These are phyloP conservation scores for Plasmopara halstedii DNA, from an alignment of 352 stramenopile species.

Conservation along the genomic window DNA sequence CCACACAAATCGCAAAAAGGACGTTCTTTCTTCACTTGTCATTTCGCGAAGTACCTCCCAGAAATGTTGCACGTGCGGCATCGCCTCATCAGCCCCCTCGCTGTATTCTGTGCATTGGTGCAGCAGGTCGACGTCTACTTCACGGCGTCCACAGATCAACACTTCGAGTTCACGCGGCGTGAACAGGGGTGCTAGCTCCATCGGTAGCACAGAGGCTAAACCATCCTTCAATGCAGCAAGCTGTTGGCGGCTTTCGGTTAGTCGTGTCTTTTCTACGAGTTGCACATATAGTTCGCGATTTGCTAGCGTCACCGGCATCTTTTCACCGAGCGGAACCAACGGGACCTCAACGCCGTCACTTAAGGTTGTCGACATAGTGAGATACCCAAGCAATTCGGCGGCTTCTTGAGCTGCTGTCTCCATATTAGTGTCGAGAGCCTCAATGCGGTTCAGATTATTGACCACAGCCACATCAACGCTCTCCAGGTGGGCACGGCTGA, in stretches of 20 bases:
- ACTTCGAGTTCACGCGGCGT: conserved; percentile 94
- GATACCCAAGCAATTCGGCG: conserved; percentile 54
- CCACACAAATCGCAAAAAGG: conserved; percentile 98
- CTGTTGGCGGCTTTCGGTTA: conserved; percentile 78
- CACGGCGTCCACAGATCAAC: conserved; percentile 92
- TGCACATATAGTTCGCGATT: conserved; percentile 60
- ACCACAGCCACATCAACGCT: conserved; percentile 66
- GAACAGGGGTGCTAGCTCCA: conserved; percentile 95
- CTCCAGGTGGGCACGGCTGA: conserved; percentile 68
- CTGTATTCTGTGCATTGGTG: conserved; percentile 96
- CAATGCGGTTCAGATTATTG: conserved; percentile 60
- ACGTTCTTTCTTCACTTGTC: conserved; percentile 90
- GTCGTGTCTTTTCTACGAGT: conserved; percentile 55
- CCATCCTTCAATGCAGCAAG: conserved; percentile 73
- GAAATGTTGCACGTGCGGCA: conserved; percentile 89
- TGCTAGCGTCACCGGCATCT: conserved; percentile 48
- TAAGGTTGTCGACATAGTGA: conserved; percentile 71
- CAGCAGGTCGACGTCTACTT: conserved; percentile 96
- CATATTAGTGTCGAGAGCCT: conserved; percentile 35
- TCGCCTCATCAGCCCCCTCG: conserved; percentile 86
- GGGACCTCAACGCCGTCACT: conserved; percentile 74
- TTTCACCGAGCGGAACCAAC: conserved; percentile 61
- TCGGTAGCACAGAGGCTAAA: conserved; percentile 91
- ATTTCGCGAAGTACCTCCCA: conserved; percentile 96
- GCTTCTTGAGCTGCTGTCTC: conserved; percentile 20